phyloP scores from a whole-genome alignment of 805 yeast genomes.

The Zygosaccharomyces pseudorouxii region DNA sequence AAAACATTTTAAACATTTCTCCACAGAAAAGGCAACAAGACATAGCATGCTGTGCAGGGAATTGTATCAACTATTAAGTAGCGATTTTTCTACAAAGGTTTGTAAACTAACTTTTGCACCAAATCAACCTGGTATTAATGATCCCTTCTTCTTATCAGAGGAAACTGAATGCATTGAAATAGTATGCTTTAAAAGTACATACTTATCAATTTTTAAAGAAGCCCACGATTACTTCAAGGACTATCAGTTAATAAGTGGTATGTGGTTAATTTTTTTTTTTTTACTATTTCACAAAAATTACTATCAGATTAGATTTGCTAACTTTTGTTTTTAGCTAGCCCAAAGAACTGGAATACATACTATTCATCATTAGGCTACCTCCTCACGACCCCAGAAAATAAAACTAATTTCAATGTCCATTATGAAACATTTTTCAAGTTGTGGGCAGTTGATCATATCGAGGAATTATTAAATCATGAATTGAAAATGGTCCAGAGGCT shows the following conservation, averaged over 20 bases:
- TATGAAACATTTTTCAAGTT: conserved; percentile 21
- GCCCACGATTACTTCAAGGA: conserved; percentile 26
- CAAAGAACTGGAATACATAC: conserved; percentile 11
- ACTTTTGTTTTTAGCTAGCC: conserved; percentile 1
- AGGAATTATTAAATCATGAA: conserved; percentile 12
- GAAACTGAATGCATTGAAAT: conserved; percentile 28
- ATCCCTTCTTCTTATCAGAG: conserved; percentile 10
- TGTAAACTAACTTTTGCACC: conserved; percentile 21
- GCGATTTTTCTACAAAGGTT: neutral
- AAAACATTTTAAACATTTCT: neutral
- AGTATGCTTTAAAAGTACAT: conserved; percentile 34
- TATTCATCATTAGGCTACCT: conserved; percentile 34
- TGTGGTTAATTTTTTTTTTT: neutral
- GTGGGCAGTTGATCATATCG: neutral
- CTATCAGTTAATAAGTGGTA: conserved; percentile 1
- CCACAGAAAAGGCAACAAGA: neutral
- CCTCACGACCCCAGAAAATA: conserved; percentile 37
- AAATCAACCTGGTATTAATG: conserved; percentile 12
- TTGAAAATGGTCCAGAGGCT: conserved; percentile 20
- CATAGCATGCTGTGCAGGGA: conserved; percentile 12
- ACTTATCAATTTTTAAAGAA: conserved; percentile 29
- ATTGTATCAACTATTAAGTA: conserved; percentile 14
- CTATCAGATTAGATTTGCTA: conserved; percentile 3
- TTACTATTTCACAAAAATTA: conserved; percentile 1
- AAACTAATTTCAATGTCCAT: conserved; percentile 33